Conservation (phyloP, 352 stramenopile species). For the Globisporangium cederbergense region DNA sequence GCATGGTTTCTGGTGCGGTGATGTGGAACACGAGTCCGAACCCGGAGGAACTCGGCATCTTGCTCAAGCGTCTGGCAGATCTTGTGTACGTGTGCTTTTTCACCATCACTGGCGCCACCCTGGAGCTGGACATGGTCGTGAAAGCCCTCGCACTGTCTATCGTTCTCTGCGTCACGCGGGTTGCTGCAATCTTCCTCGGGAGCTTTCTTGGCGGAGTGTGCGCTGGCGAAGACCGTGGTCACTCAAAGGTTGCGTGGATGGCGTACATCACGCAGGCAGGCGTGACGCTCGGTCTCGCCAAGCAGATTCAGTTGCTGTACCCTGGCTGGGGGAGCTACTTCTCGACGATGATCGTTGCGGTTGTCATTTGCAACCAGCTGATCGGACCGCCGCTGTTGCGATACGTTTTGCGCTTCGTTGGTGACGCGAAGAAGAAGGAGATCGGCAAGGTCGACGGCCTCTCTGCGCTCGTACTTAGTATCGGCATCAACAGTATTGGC, state of each 20-base stretch:
- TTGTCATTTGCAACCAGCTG: conserved; percentile 71
- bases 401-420: conserved; percentile 48
- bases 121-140: conserved; percentile 63
- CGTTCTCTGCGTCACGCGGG: conserved; percentile 47
- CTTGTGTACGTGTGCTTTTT: conserved; percentile 77
- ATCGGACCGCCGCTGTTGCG: conserved; percentile 55
- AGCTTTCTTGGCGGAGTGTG: conserved; percentile 47
- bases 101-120: conserved; percentile 60
- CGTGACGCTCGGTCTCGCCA: conserved; percentile 63
- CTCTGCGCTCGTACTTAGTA: conserved; percentile 34
- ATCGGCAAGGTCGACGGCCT: conserved; percentile 57
- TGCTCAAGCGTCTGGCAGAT: conserved; percentile 52
- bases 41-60: conserved; percentile 46
- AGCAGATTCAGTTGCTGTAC: conserved; percentile 71
- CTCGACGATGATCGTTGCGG: conserved; percentile 68
- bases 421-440: conserved; percentile 55
- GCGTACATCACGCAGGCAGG: conserved; percentile 72
- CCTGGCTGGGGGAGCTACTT: conserved; percentile 70
- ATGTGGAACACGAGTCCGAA: conserved; percentile 65
- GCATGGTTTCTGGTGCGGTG: conserved; percentile 60
- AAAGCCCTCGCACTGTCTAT: conserved; percentile 54
- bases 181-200: conserved; percentile 57
- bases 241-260: conserved; percentile 64
- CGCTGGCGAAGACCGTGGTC: conserved; percentile 38
- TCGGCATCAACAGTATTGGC: conserved; percentile 26